Base-by-base conservation (phyloP, 164 flowering plant species). In the Litsea cubeba region DNA sequence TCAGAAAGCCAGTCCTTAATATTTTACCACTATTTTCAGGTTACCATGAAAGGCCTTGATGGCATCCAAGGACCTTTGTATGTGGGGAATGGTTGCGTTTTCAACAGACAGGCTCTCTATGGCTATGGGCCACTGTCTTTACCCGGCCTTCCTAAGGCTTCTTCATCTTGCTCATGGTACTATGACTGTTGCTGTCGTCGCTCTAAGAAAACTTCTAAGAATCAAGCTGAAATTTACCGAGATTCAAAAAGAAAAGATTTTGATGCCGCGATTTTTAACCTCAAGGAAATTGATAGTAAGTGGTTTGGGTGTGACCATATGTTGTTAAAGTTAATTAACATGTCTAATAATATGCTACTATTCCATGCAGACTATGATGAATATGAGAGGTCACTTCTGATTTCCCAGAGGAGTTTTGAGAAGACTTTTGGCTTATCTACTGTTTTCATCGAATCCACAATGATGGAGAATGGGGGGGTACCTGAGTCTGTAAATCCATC, bases 51-150 rank as follows among this genome's bases (percentile, higher is more conserved):
- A 86, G 99, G 98, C 30, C 84, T 89, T 62, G 99, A 95, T 88
- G 99, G 99, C 8, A 87, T 95, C 79, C 99, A 95, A 87, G 98
- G 99, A 63, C 99, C 98, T 60, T 91, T 95, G 28, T 93, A 95
- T 84, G 99, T 95, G 71, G 99, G 99, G 24, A 95, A 98, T 54
- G 99, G 99, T 74, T 88, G 93, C 84, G 88, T 90, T 57, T 95
- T 95, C 87, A 84, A 90, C 65, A 87, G 99, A 81, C 99, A 95
- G 83, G 97, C 99, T 23, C 93, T 93, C 57, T 95, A 95, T 76
- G 99, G 99, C 23, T 95, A 95, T 78, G 88, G 99, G 0, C 99
- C 99, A 68, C 76, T 89, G 57, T 85, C 93, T 64, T 74, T 88
- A 83, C 97, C 97, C 15, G 79, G 73, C 73, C 72, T 88, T 28